Evolutionary conservation across 257 asterid species (phyloP).

Genomic region (Solanum megistacrolobum): DNA sequence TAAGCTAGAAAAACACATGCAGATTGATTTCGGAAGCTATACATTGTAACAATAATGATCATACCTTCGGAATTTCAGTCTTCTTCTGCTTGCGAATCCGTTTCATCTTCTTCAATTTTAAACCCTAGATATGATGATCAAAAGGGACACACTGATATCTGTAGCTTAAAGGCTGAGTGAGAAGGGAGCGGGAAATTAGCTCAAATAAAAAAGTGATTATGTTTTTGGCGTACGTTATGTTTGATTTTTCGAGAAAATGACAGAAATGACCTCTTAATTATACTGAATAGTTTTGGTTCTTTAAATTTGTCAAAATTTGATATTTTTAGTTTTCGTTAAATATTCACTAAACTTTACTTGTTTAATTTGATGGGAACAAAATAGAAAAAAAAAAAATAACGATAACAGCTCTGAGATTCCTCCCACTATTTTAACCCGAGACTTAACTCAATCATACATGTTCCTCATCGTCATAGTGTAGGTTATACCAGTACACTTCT

Average conservation of each 20-base stretch:
- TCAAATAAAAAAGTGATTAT: conserved; percentile 5
- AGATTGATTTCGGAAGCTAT: neutral
- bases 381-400: too few species aligned
- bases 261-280: neutral
- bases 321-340: neutral
- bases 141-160: neutral
- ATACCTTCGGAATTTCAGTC: neutral
- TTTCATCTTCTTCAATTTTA: conserved; percentile 30
- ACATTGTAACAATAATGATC: neutral
- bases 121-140: conserved; percentile 19
- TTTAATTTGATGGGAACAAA: neutral
- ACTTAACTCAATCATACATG: neutral
- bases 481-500: neutral
- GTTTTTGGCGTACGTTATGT: conserved; percentile 10
- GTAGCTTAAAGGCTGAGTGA: neutral
- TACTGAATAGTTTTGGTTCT: neutral
- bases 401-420: neutral
- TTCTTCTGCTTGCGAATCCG: conserved; percentile 33
- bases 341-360: neutral
- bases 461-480: neutral
- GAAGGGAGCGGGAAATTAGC: conserved; percentile 39
- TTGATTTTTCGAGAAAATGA: neutral
- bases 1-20: neutral
- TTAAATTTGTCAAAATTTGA: neutral
- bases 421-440: neutral